These are phyloP conservation scores for Chrysopogon serrulatus DNA, from an alignment of 176 grass and related monocot genomes.

Conservation along the genomic window DNA sequence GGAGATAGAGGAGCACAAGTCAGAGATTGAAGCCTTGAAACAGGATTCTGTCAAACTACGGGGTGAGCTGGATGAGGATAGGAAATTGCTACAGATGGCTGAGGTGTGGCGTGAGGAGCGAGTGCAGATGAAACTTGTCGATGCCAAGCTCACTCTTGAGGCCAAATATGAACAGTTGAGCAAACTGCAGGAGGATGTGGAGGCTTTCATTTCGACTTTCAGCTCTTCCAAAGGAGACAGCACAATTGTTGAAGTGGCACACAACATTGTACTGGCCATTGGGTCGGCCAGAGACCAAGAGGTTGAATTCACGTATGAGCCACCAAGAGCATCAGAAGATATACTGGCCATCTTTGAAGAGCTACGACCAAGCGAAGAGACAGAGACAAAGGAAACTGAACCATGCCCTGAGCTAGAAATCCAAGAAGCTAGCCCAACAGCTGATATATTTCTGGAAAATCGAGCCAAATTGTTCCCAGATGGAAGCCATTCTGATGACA, in stretches of 20 bases:
- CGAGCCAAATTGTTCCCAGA: constrained; percentile 40
- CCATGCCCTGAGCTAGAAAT: constrained; percentile 44
- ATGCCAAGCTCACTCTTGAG: constrained; percentile 88
- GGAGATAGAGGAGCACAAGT: constrained; percentile 78
- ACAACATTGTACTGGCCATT: constrained; percentile 46
- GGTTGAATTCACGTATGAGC: constrained; percentile 63
- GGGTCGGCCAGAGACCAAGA: constrained; percentile 38
- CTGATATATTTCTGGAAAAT: constrained; percentile 59
- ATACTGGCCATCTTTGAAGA: constrained; percentile 83
- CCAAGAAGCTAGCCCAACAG: constrained; percentile 27
- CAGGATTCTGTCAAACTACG: constrained; percentile 53
- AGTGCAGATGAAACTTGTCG: constrained; percentile 95
- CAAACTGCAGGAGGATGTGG: constrained; percentile 53
- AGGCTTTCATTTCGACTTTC: constrained; percentile 36
- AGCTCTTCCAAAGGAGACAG: constrained; percentile 29
- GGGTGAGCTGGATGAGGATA: constrained; percentile 75
- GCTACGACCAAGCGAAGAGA: constrained; percentile 26
- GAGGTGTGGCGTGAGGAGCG: constrained; percentile 95
- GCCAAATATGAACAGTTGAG: constrained; percentile 66
- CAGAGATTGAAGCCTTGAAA: constrained; percentile 69
- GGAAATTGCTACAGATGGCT: constrained; percentile 88
- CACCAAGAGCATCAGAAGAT: constrained; percentile 65
- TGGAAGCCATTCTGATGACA: constrained; percentile 36
- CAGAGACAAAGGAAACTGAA: constrained; percentile 28
- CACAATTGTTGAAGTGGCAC: constrained; percentile 31